Evolutionary conservation across 805 yeast species (phyloP).

Genomic region (Lipomyces yamanashiensis): DNA sequence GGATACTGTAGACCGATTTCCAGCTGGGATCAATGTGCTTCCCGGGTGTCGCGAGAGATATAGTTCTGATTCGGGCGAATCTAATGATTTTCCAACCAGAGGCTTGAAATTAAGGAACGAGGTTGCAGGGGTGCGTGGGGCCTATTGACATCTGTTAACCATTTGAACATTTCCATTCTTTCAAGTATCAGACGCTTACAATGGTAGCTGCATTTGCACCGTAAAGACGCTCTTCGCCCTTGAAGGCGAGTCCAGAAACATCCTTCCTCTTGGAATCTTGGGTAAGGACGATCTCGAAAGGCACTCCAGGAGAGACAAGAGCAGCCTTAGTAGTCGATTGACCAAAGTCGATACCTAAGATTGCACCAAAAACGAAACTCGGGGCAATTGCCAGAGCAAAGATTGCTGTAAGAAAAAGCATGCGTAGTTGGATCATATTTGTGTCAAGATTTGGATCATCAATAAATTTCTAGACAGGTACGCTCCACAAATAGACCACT

Average conservation of each 20-base stretch:
- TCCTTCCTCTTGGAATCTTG: constrained; percentile 93
- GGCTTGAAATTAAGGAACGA: constrained; percentile 72
- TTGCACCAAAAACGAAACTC: constrained; percentile 49
- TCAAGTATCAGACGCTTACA: constrained; percentile 61
- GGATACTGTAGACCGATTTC: constrained; percentile 60
- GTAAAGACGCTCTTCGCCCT: constrained; percentile 44
- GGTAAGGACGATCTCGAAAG: constrained; percentile 85
- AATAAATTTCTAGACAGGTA: neutral
- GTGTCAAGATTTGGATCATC: neutral
- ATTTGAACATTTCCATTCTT: neutral
- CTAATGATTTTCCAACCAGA: constrained; percentile 62
- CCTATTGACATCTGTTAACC: constrained; percentile 44
- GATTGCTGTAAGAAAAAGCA: neutral
- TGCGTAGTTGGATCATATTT: constrained; percentile 4
- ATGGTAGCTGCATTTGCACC: constrained; percentile 48
- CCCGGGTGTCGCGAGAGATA: constrained; percentile 67
- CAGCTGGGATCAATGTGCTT: constrained; percentile 49
- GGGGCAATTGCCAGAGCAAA: constrained; percentile 7
- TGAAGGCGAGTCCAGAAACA: constrained; percentile 73
- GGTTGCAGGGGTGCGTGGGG: constrained; percentile 72
- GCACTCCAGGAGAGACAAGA: constrained; percentile 86
- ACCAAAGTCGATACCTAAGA: constrained; percentile 89
- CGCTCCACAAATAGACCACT: no score
- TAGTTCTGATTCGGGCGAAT: constrained; percentile 53
- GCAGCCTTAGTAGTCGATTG: constrained; percentile 85